A percentile compares a stretch with the other conserved stretches of the same genome.
phyloP scores from a whole-genome alignment of 371 early-diverging fungal genomes.

The Apophysomyces trapeziformis region DNA sequence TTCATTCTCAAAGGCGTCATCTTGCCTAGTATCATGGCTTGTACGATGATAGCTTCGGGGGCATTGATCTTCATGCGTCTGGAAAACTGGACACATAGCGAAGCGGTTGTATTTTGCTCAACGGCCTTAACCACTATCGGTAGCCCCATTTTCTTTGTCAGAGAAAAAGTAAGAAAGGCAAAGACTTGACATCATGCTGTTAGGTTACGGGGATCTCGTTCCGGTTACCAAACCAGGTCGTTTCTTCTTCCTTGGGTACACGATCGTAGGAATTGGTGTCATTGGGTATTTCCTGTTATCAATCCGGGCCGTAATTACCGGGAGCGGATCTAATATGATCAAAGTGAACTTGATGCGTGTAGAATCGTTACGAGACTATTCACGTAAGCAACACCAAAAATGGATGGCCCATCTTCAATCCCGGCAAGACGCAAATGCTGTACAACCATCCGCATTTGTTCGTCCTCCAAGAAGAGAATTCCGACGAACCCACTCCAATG shows the following conservation, averaged over 20 bases:
- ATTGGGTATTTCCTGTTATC: conserved; percentile 27
- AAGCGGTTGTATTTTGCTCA: conserved; percentile 26
- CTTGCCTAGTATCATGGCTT: conserved; percentile 24
- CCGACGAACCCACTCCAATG: conserved; percentile 15
- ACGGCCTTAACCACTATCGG: conserved; percentile 28
- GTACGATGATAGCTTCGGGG: conserved; percentile 15
- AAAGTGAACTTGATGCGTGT: conserved; percentile 30
- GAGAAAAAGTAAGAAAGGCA: neutral
- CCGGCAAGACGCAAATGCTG: neutral
- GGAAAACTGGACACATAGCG: conserved; percentile 27
- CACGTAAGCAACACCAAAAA: conserved; percentile 22
- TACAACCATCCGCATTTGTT: neutral
- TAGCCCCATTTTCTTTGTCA: neutral
- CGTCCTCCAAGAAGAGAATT: neutral
- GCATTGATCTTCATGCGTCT: conserved; percentile 18
- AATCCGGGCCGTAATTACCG: conserved; percentile 28
- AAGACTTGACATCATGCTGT: neutral
- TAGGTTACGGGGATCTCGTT: conserved; percentile 31
- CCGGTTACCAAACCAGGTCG: conserved; percentile 18
- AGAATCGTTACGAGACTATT: conserved; percentile 22
- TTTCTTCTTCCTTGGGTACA: conserved; percentile 23
- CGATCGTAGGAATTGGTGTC: conserved; percentile 20
- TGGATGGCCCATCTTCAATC: conserved; percentile 13
- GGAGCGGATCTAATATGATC: conserved; percentile 22
- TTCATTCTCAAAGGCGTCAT: conserved; percentile 17